Evolutionary conservation across 2,329 filamentous ascomycete genomes (phyloP).

Genomic region (Rutstroemia sp.): DNA sequence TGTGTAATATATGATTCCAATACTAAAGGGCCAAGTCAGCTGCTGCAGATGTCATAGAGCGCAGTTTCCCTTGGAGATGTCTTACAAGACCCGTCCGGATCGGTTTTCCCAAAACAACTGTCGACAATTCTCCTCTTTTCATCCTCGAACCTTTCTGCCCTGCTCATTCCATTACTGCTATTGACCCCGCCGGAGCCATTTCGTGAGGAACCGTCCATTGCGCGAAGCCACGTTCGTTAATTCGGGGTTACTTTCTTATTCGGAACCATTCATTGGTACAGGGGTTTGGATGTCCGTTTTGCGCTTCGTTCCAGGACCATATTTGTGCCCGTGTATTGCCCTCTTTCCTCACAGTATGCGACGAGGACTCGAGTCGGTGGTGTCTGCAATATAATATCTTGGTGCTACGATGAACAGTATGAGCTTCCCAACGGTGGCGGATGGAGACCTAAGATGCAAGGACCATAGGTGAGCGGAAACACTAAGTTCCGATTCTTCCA

Average conservation of each 20-base stretch:
- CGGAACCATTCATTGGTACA: conserved; percentile 6
- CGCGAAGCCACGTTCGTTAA: conserved; percentile 26
- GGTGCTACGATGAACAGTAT: not conserved
- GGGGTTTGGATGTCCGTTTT: not conserved
- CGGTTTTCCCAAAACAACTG: conserved; percentile 87
- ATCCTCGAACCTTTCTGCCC: conserved; percentile 86
- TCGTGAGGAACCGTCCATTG: conserved; percentile 29
- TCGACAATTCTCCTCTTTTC: conserved; percentile 93
- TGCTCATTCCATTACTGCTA: conserved; percentile 24
- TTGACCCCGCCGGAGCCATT: conserved; percentile 29
- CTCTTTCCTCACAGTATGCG: not conserved
- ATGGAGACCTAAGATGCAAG: conserved; percentile 4
- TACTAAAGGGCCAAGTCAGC: conserved; percentile 40
- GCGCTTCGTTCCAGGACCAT: conserved; percentile 1
- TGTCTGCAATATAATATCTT: not conserved
- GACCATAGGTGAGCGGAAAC: not conserved
- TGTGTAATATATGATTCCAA: conserved; percentile 97
- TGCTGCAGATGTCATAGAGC: not conserved
- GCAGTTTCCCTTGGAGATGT: conserved; percentile 3
- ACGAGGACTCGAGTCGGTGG: not conserved
- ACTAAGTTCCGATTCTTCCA: not conserved
- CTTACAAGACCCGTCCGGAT: conserved; percentile 75
- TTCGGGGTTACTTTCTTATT: conserved; percentile 4
- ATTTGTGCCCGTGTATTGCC: not conserved
- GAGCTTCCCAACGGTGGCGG: conserved; percentile 2